Evolutionary conservation across 306 rosid species (phyloP), one percentile per base, ranked within the genome.

Genomic region (Alnus rubra): DNA sequence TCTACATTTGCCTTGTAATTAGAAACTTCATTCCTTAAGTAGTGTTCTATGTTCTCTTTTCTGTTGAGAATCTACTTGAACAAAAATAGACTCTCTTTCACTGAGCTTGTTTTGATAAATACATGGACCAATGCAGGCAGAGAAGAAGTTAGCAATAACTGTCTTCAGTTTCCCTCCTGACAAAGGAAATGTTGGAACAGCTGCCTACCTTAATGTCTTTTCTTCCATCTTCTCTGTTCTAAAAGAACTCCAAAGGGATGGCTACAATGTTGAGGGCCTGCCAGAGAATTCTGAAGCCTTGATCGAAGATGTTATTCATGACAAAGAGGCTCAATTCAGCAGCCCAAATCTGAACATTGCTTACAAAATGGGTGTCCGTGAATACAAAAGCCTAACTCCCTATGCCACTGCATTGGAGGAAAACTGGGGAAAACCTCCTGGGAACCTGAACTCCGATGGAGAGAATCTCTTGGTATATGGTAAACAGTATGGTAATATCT

Each of bases 161-260:
- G 96, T 96, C 80, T 96, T 96, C 90, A 96, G 99, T 80, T 96
- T 93, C 88, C 99, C 99, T 37, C 99, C 99, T 19, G 99, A 96
- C 88, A 96, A 96, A 85, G 99, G 99, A 80, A 96, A 96, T 80
- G 96, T 96, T 10, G 99, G 99, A 84, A 92, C 94, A 12, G 98
- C 99, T 65, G 99, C 99, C 67, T 96, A 96, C 81, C 92, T 96
- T 39, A 96, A 96, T 71, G 99, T 96, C 76, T 96, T 96, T 73
- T 86, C 96, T 51, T 96, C 99, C 88, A 91, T 93, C 81, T 93
- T 81, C 87, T 89, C 99, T 0, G 99, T 96, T 78, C 82, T 96
- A 18, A 86, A 91, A 87, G 98, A 96, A 15, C 91, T 96, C 31
- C 53, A 93, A 75, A 79, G 79, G 49, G 98, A 96, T 30, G 99